Conservation (phyloP, 2,329 filamentous ascomycete species). For the Calonectria pauciramosa region DNA sequence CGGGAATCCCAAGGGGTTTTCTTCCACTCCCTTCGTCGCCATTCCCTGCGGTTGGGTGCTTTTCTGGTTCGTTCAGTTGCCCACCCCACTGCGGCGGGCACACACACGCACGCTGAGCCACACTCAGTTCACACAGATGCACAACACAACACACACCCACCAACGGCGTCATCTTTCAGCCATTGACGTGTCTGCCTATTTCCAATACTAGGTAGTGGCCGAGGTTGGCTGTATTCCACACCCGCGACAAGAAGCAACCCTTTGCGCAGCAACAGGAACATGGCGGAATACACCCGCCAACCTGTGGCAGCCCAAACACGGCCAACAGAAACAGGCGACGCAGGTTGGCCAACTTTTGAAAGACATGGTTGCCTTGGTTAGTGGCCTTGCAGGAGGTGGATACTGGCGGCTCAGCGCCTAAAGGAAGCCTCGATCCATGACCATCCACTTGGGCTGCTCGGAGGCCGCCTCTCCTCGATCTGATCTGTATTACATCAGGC, state of each 20-base stretch:
- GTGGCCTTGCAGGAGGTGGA: slow-evolving; percentile 19
- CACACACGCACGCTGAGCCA: not conserved
- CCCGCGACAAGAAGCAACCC: not conserved
- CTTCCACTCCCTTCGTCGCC: slow-evolving; percentile 32
- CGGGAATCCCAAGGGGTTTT: slow-evolving; percentile 22
- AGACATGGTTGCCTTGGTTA: not conserved
- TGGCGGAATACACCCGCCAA: not conserved
- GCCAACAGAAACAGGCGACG: not conserved
- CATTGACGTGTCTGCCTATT: slow-evolving; percentile 33
- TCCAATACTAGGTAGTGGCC: not conserved
- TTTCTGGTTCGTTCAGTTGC: slow-evolving; percentile 13
- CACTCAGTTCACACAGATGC: not conserved
- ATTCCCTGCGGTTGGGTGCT: slow-evolving; percentile 26
- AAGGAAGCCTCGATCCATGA: slow-evolving; percentile 12
- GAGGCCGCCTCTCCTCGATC: slow-evolving; percentile 10
- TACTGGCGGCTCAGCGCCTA: slow-evolving; percentile 24
- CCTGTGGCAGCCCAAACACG: not conserved
- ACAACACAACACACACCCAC: slow-evolving; percentile 18
- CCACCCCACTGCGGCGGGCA: slow-evolving; percentile 16
- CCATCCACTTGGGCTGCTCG: slow-evolving; percentile 15
- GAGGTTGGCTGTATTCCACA: not conserved
- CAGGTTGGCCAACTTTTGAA: not conserved
- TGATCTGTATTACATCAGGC: slow-evolving; percentile 6
- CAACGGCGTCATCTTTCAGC: slow-evolving; percentile 19
- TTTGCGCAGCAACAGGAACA: not conserved